Base-by-base conservation (phyloP, 495 filamentous ascomycete genomes). In the Podospora didyma region DNA sequence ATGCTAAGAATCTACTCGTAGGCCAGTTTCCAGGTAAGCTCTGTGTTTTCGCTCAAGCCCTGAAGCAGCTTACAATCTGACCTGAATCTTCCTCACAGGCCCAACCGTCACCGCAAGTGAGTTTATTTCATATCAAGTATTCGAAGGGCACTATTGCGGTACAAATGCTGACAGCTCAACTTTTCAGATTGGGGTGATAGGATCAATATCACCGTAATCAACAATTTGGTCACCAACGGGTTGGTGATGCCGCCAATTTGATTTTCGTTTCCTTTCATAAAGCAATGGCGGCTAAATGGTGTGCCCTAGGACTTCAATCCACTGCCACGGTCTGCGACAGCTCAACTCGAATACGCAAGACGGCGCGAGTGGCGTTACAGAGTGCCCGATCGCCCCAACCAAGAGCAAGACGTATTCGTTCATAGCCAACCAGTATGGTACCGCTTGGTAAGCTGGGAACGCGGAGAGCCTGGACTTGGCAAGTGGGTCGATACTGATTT, bases 141-240 rank as follows among this genome's bases (percentile, higher is more conserved):
- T 19, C 0, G 9, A 9, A 9, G 26, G 26, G 9, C 26, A 31
- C n/a, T n/a, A n/a, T n/a, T n/a, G n/a, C n/a, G n/a, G n/a, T 31
- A 9, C 26, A 31, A 9, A 41, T 23, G 1, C 14, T 17, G 57
- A 75, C 75, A 5, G 12, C 11, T 10, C 0, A 2, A 2, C 19
- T 17, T 0, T 22, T 2, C 14, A 66, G 74, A 87, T 54, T 84
- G 82, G 78, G 83, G 83, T 14, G 83, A 87, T 53, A 80, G 68
- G 51, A 72, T 88, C 51, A 64, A 78, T 26, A 68, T 87, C 24
- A 78, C 67, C 26, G 78, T 87, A 3, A 71, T 70, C 20, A 89
- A 87, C 63, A 70, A 72, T 20, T 53, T 84, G 17, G 45, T 57
- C 0, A 61, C 69, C 19, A 75, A 82, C 41, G 72, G 69, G 67